These are phyloP conservation scores for Penicillium sp. DNA, from an alignment of 2,329 filamentous ascomycete genomes.

Conservation along the genomic window DNA sequence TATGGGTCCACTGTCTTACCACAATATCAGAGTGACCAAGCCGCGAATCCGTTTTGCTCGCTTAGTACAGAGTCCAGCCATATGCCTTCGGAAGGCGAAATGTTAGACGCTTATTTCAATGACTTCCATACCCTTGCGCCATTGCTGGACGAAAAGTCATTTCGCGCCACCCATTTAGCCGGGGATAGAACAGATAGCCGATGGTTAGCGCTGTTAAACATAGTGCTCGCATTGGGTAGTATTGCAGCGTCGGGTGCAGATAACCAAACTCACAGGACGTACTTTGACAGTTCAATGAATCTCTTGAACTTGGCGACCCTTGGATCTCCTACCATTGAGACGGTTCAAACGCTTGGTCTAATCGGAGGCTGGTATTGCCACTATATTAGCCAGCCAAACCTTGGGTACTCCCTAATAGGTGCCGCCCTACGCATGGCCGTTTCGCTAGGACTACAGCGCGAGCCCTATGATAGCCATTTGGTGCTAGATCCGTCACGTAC, in stretches of 20 bases:
- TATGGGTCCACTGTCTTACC: conserved; percentile 45
- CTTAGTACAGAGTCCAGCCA: conserved; percentile 12
- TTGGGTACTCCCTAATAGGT: conserved; percentile 73
- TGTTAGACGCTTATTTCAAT: conserved; percentile 74
- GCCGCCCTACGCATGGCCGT: conserved; percentile 72
- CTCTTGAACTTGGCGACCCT: conserved; percentile 66
- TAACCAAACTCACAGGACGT: conserved; percentile 68
- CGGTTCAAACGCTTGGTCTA: conserved; percentile 68
- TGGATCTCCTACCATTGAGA: conserved; percentile 71
- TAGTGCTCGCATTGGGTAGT: conserved; percentile 74
- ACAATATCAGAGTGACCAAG: conserved; percentile 6
- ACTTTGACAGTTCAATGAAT: conserved; percentile 68
- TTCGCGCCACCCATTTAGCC: conserved; percentile 65
- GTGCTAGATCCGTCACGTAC: conserved; percentile 45
- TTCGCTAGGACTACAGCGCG: conserved; percentile 70
- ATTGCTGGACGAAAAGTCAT: conserved; percentile 71
- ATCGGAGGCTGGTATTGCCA: conserved; percentile 76
- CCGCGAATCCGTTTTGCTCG: conserved; percentile 30
- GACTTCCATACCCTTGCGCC: conserved; percentile 71
- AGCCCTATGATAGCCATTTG: conserved; percentile 48
- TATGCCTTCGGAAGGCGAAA: conserved; percentile 62
- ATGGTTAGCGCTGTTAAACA: conserved; percentile 73
- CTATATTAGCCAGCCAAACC: conserved; percentile 74
- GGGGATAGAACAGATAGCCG: conserved; percentile 66
- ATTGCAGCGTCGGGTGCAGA: conserved; percentile 64